phyloP scores from a whole-genome alignment of 495 filamentous ascomycete species.

The Neurospora tetraspora region DNA sequence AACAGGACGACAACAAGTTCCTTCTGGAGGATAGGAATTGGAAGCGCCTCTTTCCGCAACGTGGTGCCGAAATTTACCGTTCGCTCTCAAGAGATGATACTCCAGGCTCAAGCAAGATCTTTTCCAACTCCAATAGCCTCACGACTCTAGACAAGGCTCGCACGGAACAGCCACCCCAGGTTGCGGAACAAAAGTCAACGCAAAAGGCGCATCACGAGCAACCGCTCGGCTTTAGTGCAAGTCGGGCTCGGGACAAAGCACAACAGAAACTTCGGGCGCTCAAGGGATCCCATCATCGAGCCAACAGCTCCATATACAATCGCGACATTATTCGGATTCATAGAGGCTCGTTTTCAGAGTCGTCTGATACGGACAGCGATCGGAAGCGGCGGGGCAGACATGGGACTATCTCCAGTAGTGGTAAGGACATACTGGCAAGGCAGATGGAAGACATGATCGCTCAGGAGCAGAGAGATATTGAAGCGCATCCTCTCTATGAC shows the following conservation, averaged over 20 bases:
- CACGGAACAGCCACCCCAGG: constrained; percentile 8
- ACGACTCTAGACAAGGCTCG: constrained; percentile 6
- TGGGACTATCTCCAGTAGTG: constrained; percentile 27
- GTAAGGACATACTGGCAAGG: constrained; percentile 51
- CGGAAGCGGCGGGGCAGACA: constrained; percentile 24
- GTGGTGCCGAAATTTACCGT: constrained; percentile 11
- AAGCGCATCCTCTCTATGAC: constrained; percentile 21
- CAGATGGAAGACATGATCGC: constrained; percentile 59
- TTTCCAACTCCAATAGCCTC: constrained; percentile 1
- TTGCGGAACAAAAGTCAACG: constrained; percentile 5
- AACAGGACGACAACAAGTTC: constrained; percentile 63
- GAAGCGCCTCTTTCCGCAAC: constrained; percentile 52
- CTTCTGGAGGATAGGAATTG: constrained; percentile 67
- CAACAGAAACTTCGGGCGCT: constrained; percentile 41
- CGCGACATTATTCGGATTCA: constrained; percentile 30
- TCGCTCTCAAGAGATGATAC: constrained; percentile 13
- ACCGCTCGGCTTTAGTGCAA: constrained; percentile 8
- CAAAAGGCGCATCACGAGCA: constrained; percentile 13
- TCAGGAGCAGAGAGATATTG: constrained; percentile 35
- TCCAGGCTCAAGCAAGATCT: constrained; percentile 16
- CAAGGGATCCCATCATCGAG: constrained; percentile 37
- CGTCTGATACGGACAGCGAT: constrained; percentile 37
- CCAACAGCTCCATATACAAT: constrained; percentile 27
- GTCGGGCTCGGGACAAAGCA: constrained; percentile 32
- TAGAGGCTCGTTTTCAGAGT: constrained; percentile 34